Conservation (phyloP, 148 eudicot species). For the Rheum nobile region DNA sequence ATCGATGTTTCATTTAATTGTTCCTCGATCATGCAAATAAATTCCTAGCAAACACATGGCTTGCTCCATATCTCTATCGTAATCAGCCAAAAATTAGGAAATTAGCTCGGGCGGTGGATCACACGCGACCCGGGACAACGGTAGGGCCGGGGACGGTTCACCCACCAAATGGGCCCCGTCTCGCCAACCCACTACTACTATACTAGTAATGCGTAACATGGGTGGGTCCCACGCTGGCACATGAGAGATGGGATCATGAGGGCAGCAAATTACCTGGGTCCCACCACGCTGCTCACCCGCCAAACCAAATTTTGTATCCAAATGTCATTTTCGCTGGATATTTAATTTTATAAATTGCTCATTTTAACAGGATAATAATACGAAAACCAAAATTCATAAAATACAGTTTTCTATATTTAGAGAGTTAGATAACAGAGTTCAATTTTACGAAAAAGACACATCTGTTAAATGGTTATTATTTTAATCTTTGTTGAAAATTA, state of each 20-base stretch:
- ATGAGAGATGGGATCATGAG: constrained; percentile 8
- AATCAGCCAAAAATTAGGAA: neutral
- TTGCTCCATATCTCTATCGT: neutral
- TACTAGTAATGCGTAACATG: constrained; percentile 11
- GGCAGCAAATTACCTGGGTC: neutral
- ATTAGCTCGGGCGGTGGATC: neutral
- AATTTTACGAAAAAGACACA: no score
- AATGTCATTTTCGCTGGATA: neutral
- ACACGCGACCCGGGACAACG: neutral
- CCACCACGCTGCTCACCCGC: neutral
- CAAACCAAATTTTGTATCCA: neutral
- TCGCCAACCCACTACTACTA: constrained; percentile 4
- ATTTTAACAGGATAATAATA: neutral
- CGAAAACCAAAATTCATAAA: neutral
- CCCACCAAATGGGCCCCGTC: neutral
- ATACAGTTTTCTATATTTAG: neutral
- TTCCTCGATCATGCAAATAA: neutral
- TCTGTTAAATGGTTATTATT: no score
- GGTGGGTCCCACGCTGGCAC: neutral
- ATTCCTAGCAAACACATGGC: neutral
- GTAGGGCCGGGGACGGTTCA: neutral
- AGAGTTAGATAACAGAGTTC: no score
- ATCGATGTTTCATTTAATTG: neutral
- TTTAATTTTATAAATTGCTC: neutral
- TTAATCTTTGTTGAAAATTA: no score